A percentile compares a stretch with the other conserved stretches of the same genome.
Evolutionary conservation across 441 rosid genomes (phyloP).

Genomic region (Euphorbia celastroides): DNA sequence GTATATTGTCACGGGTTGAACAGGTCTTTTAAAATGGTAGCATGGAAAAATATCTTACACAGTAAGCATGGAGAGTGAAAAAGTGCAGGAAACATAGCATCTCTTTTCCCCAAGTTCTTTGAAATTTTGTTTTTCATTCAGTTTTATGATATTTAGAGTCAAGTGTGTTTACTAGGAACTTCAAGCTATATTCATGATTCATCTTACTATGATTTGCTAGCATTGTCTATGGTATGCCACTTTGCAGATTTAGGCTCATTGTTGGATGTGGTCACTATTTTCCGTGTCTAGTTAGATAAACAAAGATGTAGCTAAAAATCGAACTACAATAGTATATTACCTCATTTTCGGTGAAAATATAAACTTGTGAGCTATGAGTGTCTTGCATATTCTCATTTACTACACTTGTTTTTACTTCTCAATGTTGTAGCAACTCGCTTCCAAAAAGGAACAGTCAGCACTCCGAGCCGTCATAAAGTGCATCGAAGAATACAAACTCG

Average conservation of each 20-base stretch:
- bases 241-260: neutral
- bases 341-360: neutral
- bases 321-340: neutral
- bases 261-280: neutral
- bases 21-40: neutral
- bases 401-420: neutral
- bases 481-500: conserved; percentile 95
- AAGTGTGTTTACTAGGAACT: neutral
- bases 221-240: neutral
- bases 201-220: neutral
- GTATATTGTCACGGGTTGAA: neutral
- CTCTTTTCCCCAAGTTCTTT: neutral
- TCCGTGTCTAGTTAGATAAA: neutral
- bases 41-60: neutral
- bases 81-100: neutral
- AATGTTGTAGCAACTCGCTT: conserved; percentile 60
- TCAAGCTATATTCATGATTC: neutral
- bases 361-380: neutral
- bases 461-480: conserved; percentile 82
- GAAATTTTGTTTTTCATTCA: neutral
- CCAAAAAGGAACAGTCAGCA: conserved; percentile 90
- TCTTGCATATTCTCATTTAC: neutral
- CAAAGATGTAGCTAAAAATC: neutral
- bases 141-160: neutral
- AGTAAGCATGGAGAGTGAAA: neutral